Conservation (phyloP, 2,329 filamentous ascomycete genomes). For the Exophiala phaeomuriformis region DNA sequence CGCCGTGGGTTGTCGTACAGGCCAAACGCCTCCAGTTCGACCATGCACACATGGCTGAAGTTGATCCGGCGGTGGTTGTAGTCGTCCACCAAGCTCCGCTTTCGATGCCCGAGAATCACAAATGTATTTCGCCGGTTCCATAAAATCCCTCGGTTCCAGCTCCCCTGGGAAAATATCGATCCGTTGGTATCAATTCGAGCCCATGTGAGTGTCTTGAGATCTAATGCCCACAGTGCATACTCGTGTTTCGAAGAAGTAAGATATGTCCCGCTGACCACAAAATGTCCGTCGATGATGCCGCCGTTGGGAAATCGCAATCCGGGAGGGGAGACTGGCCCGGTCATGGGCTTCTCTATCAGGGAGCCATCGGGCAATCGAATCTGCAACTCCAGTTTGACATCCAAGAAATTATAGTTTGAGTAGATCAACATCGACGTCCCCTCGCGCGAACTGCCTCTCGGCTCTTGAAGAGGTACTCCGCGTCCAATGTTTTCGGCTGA, state of each 20-base stretch:
- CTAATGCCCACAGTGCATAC: constrained; percentile 92
- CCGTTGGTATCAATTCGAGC: constrained; percentile 91
- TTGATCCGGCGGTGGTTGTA: constrained; percentile 98
- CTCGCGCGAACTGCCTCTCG: constrained; percentile 23
- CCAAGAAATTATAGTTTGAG: constrained; percentile 97
- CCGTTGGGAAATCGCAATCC: constrained; percentile 93
- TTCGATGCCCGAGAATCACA: constrained; percentile 88
- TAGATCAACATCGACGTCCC: constrained; percentile 83
- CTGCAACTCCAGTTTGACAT: constrained; percentile 92
- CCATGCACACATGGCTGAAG: constrained; percentile 92
- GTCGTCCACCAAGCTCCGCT: constrained; percentile 88
- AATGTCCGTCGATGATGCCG: constrained; percentile 89
- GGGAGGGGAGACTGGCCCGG: constrained; percentile 75
- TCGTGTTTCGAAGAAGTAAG: constrained; percentile 97
- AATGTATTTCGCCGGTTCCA: constrained; percentile 94
- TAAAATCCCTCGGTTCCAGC: constrained; percentile 91
- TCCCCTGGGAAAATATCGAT: constrained; percentile 90
- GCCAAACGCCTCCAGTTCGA: constrained; percentile 93
- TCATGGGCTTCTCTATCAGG: constrained; percentile 82
- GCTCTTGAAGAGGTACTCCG: constrained; percentile 19
- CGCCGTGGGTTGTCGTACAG: constrained; percentile 92
- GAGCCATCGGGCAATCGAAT: constrained; percentile 76
- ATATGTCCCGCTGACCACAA: constrained; percentile 95
- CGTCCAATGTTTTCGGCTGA: constrained; percentile 27
- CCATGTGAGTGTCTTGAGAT: constrained; percentile 83